Base-by-base conservation (phyloP, 306 rosid species). In the Cicer cuneatum region DNA sequence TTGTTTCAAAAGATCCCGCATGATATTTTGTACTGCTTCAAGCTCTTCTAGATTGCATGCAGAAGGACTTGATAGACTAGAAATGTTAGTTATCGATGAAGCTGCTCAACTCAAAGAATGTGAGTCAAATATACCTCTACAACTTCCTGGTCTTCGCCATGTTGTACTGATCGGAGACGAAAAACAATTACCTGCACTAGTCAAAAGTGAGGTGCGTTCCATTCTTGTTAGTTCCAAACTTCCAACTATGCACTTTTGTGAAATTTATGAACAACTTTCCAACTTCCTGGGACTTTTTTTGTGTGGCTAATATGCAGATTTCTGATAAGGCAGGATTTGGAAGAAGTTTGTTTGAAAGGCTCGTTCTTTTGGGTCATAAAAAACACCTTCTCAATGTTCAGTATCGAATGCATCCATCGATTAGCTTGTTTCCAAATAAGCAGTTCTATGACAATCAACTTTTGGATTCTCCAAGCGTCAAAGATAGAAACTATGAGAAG, bases 41-140 rank as follows among this genome's bases (percentile, higher is more conserved):
- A 86, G 81, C 61, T 83, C 87, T 21, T 70, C 77, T 48, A 83
- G 66, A 58, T 40, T 85, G 85, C 69, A 80, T 35, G 42, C 8
- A 7, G 69, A 77, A 74, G 77, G 43, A 48, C 54, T 65, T 43
- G 63, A 53, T 51, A 76, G 83, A 19, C 53, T 83, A 43, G 81
- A 83, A 59, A 19, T 80, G 75, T 77, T 83, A 46, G 68, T 86
- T 68, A 61, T 86, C 49, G 89, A 86, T 76, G 89, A 85, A 79
- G 88, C 83, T 11, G 88, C 86, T 45, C 84, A 79, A 73, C 82
- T 85, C 48, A 85, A 82, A 79, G 88, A 85, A 72, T 78, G 86
- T 61, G 86, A 85, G 58, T 72, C 86, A 47, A 62, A 46, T 13
- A 82, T 85, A 60, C 86, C 84, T 47, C 58, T 82, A 63, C 88